phyloP scores from a whole-genome alignment of 2,329 filamentous ascomycete genomes.

The Beauveria sp. region DNA sequence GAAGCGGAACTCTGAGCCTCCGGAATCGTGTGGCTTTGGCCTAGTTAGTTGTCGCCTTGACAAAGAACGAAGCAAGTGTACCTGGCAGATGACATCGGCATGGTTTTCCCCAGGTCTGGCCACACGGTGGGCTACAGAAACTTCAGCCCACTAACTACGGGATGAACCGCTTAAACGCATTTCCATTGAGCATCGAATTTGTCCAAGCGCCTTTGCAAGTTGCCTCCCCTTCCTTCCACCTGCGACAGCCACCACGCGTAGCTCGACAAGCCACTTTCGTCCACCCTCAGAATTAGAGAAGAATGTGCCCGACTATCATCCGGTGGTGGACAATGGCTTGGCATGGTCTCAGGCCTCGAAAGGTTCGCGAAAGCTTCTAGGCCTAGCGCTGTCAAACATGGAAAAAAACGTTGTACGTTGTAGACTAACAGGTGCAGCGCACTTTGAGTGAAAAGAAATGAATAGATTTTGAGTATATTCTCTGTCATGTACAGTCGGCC shows the following conservation, averaged over 20 bases:
- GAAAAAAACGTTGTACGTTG: background rate
- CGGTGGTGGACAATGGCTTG: background rate
- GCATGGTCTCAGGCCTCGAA: background rate
- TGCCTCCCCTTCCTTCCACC: background rate
- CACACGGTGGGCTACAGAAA: too few species aligned
- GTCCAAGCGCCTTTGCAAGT: background rate
- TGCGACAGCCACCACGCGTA: background rate
- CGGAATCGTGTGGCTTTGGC: too few species aligned
- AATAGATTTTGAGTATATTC: background rate
- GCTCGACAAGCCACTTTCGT: background rate
- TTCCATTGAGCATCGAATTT: background rate
- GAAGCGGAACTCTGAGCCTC: too few species aligned
- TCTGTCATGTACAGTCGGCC: background rate
- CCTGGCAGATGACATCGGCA: too few species aligned
- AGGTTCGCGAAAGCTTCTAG: background rate
- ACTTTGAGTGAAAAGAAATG: background rate
- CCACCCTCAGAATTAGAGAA: background rate
- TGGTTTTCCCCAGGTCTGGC: too few species aligned
- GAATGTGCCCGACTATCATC: background rate
- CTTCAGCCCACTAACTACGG: background rate
- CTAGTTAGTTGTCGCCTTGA: too few species aligned
- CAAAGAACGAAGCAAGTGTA: too few species aligned
- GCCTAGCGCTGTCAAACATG: background rate
- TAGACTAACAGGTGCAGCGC: background rate
- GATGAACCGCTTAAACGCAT: background rate